Percentiles rank a stretch among this genome's conserved stretches.
Conservation (phyloP, 140 eudicot species). For the Flaveria floridana region DNA sequence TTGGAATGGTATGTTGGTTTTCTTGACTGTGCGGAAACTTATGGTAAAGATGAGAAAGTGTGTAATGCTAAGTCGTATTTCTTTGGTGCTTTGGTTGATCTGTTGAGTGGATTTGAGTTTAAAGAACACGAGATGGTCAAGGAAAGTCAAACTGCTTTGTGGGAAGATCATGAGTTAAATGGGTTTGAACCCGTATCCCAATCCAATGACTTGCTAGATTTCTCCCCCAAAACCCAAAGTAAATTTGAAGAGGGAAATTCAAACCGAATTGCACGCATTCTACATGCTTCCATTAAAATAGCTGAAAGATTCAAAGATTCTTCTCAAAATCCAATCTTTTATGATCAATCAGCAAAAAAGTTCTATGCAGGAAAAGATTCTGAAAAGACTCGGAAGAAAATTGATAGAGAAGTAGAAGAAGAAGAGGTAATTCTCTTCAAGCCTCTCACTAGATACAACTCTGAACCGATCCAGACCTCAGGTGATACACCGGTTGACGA, state of each 20-base stretch:
- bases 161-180: constrained; percentile 91
- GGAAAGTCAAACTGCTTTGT: constrained; percentile 49
- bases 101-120: constrained; percentile 48
- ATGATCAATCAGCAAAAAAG: constrained; percentile 35
- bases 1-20: constrained; percentile 70
- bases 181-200: constrained; percentile 61
- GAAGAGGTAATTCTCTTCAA: constrained; percentile 93
- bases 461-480: constrained; percentile 61
- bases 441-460: constrained; percentile 80
- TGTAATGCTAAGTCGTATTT: constrained; percentile 61
- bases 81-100: constrained; percentile 59
- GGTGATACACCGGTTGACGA: constrained; percentile 27
- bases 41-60: constrained; percentile 55
- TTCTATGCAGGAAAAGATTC: constrained; percentile 26
- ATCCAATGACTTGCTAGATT: constrained; percentile 48
- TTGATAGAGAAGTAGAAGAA: constrained; percentile 48
- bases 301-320: constrained; percentile 34
- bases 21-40: constrained; percentile 44
- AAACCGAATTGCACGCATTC: constrained; percentile 53
- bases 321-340: constrained; percentile 33
- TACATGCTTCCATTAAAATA: constrained; percentile 49
- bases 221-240: constrained; percentile 39
- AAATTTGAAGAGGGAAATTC: constrained; percentile 33
- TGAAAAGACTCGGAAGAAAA: constrained; percentile 20
- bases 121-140: constrained; percentile 23